A percentile compares a stretch with the other conserved stretches of the same genome.
phyloP scores from a whole-genome alignment of 108 stramenopile species.

The Pseudonitzschia multistriata region DNA sequence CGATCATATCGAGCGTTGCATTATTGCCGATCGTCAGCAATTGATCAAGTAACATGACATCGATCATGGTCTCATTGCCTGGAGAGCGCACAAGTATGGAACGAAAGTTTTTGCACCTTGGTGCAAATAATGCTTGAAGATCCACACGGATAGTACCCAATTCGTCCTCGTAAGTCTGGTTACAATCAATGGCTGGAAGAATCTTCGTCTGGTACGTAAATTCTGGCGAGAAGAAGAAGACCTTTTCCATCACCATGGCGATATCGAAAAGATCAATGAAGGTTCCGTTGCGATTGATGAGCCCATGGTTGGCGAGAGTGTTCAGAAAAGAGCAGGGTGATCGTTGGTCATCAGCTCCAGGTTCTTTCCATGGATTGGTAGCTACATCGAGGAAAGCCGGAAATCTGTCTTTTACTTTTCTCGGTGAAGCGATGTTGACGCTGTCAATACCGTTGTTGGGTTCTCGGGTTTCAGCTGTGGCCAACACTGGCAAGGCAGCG shows the following conservation, averaged over 20 bases:
- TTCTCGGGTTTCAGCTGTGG: background rate
- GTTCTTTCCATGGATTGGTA: background rate
- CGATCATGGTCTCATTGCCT: background rate
- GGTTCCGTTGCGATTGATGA: conserved; percentile 22
- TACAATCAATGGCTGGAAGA: conserved; percentile 8
- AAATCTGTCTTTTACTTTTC: background rate
- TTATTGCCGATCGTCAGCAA: background rate
- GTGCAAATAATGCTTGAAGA: background rate
- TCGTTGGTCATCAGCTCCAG: conserved; percentile 3
- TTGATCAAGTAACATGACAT: background rate
- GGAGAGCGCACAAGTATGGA: background rate
- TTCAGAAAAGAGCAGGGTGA: conserved; percentile 13
- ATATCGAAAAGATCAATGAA: conserved; percentile 8
- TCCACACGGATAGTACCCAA: conserved; percentile 6
- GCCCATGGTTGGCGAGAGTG: conserved; percentile 26
- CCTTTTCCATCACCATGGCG: background rate
- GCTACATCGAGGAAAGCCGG: background rate
- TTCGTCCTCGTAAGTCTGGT: conserved; percentile 4
- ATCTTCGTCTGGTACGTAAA: background rate
- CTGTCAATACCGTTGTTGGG: background rate
- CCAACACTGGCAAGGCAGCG: background rate
- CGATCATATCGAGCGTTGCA: background rate
- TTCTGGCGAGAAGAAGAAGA: background rate
- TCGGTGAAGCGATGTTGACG: background rate
- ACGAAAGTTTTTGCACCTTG: conserved; percentile 4